Conservation (phyloP, 192 early-diverging fungal genomes). For the Backusella macrospora region DNA sequence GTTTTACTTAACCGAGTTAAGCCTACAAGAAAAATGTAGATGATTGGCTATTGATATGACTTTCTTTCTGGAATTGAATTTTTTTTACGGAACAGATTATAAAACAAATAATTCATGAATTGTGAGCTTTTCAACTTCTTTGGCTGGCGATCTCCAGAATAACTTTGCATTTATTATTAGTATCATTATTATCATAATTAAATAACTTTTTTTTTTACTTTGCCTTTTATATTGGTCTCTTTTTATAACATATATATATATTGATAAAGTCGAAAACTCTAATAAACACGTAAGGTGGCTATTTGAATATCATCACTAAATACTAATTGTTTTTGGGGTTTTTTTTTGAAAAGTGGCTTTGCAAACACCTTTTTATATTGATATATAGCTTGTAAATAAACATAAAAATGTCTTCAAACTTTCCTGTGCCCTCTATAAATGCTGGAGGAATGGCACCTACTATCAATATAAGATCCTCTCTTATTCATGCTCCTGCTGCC, state of each 20-base stretch:
- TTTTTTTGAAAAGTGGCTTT: background rate
- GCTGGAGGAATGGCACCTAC: conserved; percentile 31
- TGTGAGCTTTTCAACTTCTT: conserved; percentile 28
- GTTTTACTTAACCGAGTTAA: conserved; percentile 1
- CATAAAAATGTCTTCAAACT: conserved; percentile 13
- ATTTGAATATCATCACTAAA: background rate
- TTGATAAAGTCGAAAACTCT: background rate
- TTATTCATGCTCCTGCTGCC: conserved; percentile 39
- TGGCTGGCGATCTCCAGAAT: conserved; percentile 25
- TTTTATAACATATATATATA: conserved; percentile 2
- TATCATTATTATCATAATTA: background rate
- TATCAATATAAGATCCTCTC: conserved; percentile 1
- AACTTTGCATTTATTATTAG: conserved; percentile 5
- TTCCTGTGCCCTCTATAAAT: conserved; percentile 23
- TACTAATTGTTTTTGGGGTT: background rate
- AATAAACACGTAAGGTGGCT: background rate
- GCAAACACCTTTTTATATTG: background rate
- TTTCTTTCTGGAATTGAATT: conserved; percentile 3
- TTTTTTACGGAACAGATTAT: conserved; percentile 4
- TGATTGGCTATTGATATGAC: conserved; percentile 4
- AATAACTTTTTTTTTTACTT: conserved; percentile 1
- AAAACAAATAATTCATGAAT: conserved; percentile 1
- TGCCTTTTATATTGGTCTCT: background rate
- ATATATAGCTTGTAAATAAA: background rate
- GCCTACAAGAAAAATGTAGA: background rate